Evolutionary conservation across 2,329 filamentous ascomycete genomes (phyloP).

Genomic region (Setomelanomma holmii): DNA sequence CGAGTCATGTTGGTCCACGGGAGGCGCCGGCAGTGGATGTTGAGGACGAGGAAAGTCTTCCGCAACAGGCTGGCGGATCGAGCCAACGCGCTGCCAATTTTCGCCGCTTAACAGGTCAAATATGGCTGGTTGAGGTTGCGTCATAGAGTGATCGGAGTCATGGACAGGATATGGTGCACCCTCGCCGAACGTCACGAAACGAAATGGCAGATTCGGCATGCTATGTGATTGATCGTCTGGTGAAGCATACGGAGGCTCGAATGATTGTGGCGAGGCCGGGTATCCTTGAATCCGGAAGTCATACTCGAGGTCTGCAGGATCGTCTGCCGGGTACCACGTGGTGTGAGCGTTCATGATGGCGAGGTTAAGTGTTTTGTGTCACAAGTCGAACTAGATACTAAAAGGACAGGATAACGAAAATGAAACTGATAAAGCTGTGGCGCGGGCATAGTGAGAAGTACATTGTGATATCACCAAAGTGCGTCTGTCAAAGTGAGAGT

Average conservation of each 20-base stretch:
- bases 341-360: not conserved
- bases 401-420: not conserved
- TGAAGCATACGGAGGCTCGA: not conserved
- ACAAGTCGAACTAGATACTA: not conserved
- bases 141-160: not conserved
- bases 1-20: conserved; percentile 1
- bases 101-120: conserved; percentile 1
- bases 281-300: not conserved
- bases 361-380: not conserved
- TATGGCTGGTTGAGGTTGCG: not conserved
- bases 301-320: not conserved
- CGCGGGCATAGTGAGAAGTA: not conserved
- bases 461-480: not conserved
- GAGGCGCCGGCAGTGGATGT: conserved; percentile 1
- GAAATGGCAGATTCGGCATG: not conserved
- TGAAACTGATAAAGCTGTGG: not conserved
- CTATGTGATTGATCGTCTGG: not conserved
- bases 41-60: conserved; percentile 7
- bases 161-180: not conserved
- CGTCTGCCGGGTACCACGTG: conserved; percentile 1
- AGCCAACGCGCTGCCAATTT: not conserved
- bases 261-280: not conserved
- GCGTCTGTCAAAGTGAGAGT: not conserved
- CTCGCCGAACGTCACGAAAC: not conserved
- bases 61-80: conserved; percentile 5